phyloP scores from a whole-genome alignment of 352 stramenopile genomes.

The Saprolegnia diclina region DNA sequence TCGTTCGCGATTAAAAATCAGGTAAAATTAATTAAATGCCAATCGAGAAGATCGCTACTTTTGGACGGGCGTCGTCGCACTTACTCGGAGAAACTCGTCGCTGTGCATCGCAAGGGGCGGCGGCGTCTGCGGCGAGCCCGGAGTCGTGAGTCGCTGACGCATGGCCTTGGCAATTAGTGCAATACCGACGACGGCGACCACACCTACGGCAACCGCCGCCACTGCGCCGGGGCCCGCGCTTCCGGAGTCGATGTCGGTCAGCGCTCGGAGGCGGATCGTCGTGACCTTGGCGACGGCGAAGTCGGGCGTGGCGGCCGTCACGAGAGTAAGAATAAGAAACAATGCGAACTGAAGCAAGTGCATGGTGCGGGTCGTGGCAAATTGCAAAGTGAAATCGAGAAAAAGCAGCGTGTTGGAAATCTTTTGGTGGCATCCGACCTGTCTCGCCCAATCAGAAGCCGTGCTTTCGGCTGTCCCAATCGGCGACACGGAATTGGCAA shows the following conservation, averaged over 20 bases:
- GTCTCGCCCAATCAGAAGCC: neutral
- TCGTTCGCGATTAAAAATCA: too few relatives aligned
- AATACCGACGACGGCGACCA: neutral
- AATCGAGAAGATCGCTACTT: neutral
- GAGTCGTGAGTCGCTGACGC: neutral
- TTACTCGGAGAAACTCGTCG: neutral
- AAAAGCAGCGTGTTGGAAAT: neutral
- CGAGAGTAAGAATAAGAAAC: neutral
- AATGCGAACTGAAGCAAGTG: neutral
- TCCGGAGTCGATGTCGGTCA: neutral
- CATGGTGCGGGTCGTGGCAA: neutral
- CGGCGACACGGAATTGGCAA: neutral
- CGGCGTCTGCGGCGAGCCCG: neutral
- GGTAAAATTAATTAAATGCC: neutral
- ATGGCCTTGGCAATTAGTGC: conserved; percentile 4
- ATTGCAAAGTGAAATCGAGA: neutral
- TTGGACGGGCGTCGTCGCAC: neutral
- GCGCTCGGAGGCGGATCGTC: neutral
- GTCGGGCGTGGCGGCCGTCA: neutral
- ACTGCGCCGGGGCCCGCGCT: neutral
- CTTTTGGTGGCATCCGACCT: neutral
- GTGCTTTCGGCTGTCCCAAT: too few relatives aligned
- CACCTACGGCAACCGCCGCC: neutral
- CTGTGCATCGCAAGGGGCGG: neutral
- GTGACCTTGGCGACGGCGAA: too few relatives aligned